These are phyloP conservation scores for Aspergillus cristatus DNA, from an alignment of 495 filamentous ascomycete species.

Conservation along the genomic window DNA sequence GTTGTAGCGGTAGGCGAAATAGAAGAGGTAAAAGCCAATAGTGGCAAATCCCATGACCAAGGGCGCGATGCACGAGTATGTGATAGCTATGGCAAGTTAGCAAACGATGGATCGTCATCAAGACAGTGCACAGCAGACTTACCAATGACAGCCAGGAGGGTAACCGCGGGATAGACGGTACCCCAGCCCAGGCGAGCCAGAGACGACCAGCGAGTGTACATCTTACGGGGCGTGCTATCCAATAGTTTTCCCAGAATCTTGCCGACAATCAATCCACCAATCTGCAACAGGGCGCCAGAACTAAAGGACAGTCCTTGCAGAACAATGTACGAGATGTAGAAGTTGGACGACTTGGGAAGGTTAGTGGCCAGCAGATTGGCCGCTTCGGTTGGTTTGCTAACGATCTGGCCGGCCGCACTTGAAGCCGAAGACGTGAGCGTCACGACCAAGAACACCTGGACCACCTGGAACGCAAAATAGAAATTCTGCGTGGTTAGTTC, in stretches of 20 bases:
- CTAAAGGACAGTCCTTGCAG: conserved; percentile 85
- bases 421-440: conserved; percentile 65
- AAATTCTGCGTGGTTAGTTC: conserved; percentile 85
- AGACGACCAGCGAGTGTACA: conserved; percentile 57
- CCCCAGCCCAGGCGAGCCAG: conserved; percentile 71
- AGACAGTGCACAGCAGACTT: conserved; percentile 13
- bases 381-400: conserved; percentile 48
- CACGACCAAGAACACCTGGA: conserved; percentile 88
- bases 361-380: conserved; percentile 60
- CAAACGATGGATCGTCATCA: background rate
- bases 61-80: conserved; percentile 85
- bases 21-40: conserved; percentile 77
- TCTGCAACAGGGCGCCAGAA: conserved; percentile 63
- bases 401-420: conserved; percentile 49
- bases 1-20: conserved; percentile 92
- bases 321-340: conserved; percentile 93
- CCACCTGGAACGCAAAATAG: conserved; percentile 91
- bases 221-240: conserved; percentile 64
- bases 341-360: conserved; percentile 77
- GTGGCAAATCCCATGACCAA: conserved; percentile 81
- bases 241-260: conserved; percentile 66
- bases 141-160: conserved; percentile 73
- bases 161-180: conserved; percentile 77
- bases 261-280: conserved; percentile 68
- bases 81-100: conserved; percentile 47